A percentile compares a stretch with the other conserved stretches of the same genome.
Evolutionary conservation across 176 grass and related monocot genomes (phyloP).

Genomic region (Phoenix roebelenii): DNA sequence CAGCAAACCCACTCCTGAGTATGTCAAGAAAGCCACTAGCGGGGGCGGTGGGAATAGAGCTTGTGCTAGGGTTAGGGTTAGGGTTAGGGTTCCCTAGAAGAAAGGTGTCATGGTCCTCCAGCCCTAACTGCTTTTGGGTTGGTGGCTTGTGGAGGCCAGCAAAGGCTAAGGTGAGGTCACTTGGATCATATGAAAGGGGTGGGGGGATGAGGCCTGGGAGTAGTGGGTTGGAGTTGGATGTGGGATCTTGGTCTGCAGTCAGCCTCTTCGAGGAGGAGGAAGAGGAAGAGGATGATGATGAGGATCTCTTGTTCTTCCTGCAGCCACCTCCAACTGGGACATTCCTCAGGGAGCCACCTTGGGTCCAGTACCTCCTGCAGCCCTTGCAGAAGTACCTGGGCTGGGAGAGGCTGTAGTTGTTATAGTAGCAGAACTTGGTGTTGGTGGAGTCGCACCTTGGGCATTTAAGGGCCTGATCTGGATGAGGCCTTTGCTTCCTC

Average conservation of each 20-base stretch:
- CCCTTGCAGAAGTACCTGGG: conserved; percentile 47
- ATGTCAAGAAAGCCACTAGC: conserved; percentile 18
- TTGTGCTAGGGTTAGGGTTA: background rate
- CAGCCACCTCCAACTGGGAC: conserved; percentile 26
- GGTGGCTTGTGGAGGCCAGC: conserved; percentile 2
- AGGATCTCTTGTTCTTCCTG: conserved; percentile 27
- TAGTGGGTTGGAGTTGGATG: conserved; percentile 13
- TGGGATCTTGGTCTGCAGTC: conserved; percentile 1
- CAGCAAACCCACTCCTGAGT: conserved; percentile 14
- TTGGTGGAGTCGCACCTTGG: conserved; percentile 42
- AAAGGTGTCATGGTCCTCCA: background rate
- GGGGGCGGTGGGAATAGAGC: background rate
- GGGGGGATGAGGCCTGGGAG: conserved; percentile 2
- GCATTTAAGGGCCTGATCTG: conserved; percentile 33
- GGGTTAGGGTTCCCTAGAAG: background rate
- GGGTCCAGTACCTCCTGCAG: conserved; percentile 43
- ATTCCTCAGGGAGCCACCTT: conserved; percentile 28
- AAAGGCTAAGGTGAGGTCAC: conserved; percentile 15
- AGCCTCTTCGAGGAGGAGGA: background rate
- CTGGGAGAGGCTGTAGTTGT: conserved; percentile 57
- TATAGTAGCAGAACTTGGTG: conserved; percentile 81
- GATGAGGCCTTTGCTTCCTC: conserved; percentile 30
- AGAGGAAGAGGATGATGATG: background rate
- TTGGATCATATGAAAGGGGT: conserved; percentile 2
- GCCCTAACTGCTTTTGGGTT: background rate